Evolutionary conservation across 306 rosid genomes (phyloP).

Genomic region (Quercus engelmannii): DNA sequence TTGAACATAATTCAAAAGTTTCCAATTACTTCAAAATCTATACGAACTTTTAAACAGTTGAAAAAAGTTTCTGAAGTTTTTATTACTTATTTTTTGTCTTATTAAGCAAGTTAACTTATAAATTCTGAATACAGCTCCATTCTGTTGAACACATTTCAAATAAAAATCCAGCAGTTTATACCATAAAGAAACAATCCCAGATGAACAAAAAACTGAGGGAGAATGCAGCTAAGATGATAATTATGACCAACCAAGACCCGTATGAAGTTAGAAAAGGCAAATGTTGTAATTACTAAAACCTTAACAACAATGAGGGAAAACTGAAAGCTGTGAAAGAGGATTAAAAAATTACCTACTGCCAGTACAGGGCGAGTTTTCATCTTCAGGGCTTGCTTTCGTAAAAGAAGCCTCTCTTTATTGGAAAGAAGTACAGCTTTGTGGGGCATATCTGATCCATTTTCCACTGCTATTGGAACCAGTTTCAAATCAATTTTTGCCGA

Average conservation of each 20-base stretch:
- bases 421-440: slow-evolving; percentile 50
- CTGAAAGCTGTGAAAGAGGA: slow-evolving; percentile 11
- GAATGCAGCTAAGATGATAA: neutral
- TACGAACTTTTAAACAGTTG: neutral
- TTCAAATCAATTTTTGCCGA: slow-evolving; percentile 28
- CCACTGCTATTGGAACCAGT: slow-evolving; percentile 24
- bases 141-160: neutral
- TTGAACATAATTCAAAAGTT: slow-evolving; percentile 3
- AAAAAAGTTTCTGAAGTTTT: neutral
- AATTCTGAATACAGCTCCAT: neutral
- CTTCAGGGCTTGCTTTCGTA: slow-evolving; percentile 72
- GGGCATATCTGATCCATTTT: slow-evolving; percentile 33
- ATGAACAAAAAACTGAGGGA: neutral
- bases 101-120: neutral
- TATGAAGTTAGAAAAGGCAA: neutral
- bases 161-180: neutral
- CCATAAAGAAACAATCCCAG: neutral
- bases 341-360: slow-evolving; percentile 59
- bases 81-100: neutral
- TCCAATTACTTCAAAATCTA: neutral
- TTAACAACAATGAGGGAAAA: neutral
- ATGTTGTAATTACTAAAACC: slow-evolving; percentile 4
- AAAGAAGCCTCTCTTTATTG: slow-evolving; percentile 80
- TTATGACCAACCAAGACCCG: neutral
- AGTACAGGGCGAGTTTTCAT: slow-evolving; percentile 75